Conservation (phyloP, 306 rosid species). For the Corylus heterophylla region DNA sequence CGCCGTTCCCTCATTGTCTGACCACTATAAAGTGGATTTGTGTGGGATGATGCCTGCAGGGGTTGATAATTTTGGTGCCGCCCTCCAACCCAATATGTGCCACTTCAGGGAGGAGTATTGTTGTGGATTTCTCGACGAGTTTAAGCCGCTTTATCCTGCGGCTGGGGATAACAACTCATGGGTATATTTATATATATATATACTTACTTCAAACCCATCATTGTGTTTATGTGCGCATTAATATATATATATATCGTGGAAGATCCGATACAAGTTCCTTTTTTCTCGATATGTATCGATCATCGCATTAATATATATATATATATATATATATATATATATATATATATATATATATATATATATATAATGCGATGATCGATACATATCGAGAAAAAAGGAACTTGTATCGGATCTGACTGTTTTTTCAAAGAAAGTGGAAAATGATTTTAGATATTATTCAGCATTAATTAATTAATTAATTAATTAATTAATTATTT, state of each 20-base stretch:
- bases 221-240: too few relatives aligned
- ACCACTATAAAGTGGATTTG: conserved; percentile 33
- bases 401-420: neutral
- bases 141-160: conserved; percentile 41
- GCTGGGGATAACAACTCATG: conserved; percentile 39
- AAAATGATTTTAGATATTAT: too few relatives aligned
- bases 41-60: conserved; percentile 30
- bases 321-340: neutral
- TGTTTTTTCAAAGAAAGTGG: neutral
- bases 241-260: neutral
- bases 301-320: too few relatives aligned
- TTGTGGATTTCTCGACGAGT: conserved; percentile 45
- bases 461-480: too few relatives aligned
- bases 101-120: conserved; percentile 54
- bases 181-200: conserved; percentile 37
- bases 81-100: conserved; percentile 24
- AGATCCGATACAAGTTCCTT: too few relatives aligned
- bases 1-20: conserved; percentile 34
- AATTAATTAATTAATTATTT: too few relatives aligned
- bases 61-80: conserved; percentile 33
- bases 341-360: too few relatives aligned
- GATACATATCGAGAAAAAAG: neutral
- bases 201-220: too few relatives aligned
- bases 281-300: too few relatives aligned
- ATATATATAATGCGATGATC: neutral